Conservation (phyloP, 495 filamentous ascomycete species). For the Tuber calosporum region DNA sequence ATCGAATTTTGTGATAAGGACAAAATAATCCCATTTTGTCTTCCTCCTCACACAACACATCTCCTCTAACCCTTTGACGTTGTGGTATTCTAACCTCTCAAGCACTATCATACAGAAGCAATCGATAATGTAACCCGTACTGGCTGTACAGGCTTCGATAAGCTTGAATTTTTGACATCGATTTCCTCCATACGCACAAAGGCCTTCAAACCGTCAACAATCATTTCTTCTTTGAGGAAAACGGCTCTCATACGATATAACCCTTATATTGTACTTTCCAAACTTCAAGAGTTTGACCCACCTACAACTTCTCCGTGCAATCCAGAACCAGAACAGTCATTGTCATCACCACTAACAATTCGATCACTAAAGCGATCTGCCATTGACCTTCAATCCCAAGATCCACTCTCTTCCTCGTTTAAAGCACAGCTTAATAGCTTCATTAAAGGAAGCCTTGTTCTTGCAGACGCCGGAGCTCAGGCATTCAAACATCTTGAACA, state of each 20-base stretch:
- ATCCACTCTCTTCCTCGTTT: too few species aligned
- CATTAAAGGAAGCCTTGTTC: conserved; percentile 7
- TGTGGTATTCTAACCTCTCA: background rate
- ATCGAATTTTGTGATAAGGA: conserved; percentile 6
- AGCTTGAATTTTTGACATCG: too few species aligned
- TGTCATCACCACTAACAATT: too few species aligned
- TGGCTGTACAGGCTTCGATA: too few species aligned
- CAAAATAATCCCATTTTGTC: conserved; percentile 8
- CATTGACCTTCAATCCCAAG: too few species aligned
- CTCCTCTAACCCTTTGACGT: conserved; percentile 4
- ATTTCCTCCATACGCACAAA: too few species aligned
- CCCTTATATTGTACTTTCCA: background rate
- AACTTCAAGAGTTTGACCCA: background rate
- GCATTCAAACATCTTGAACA: conserved; percentile 1
- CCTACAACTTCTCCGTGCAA: background rate
- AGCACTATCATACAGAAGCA: background rate
- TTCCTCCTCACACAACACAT: conserved; percentile 7
- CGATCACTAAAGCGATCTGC: too few species aligned
- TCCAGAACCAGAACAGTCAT: too few species aligned
- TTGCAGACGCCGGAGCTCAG: background rate
- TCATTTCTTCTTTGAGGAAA: background rate
- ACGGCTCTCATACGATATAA: too few species aligned
- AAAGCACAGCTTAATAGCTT: too few species aligned
- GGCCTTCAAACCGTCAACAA: background rate
- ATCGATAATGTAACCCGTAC: too few species aligned